A percentile compares a stretch with the other conserved stretches of the same genome.
These are phyloP conservation scores for Coix lacrymajobi DNA, from an alignment of 176 grass and related monocot genomes.

Conservation along the genomic window DNA sequence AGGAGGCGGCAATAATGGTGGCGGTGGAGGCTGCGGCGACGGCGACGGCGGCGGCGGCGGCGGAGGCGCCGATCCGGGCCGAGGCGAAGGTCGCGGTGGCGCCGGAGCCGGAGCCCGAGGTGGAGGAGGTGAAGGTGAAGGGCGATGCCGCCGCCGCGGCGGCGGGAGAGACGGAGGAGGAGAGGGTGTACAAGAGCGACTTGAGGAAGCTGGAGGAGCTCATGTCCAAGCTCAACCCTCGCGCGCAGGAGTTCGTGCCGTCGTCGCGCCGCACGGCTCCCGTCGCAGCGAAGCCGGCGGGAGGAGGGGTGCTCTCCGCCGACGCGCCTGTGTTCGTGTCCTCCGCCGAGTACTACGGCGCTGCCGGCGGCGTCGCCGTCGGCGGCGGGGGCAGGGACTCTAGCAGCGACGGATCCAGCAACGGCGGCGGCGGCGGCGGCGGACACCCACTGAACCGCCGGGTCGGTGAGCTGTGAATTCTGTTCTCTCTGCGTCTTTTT, in stretches of 20 bases:
- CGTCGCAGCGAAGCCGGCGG: background rate
- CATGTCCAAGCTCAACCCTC: conserved; percentile 89
- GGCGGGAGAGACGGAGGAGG: conserved; percentile 36
- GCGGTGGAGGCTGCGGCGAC: conserved; percentile 28
- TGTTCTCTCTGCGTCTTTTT: background rate
- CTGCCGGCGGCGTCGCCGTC: background rate
- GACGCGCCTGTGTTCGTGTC: conserved; percentile 83
- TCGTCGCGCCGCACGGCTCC: conserved; percentile 34
- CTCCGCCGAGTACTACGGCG: conserved; percentile 28
- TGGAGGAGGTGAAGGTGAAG: background rate
- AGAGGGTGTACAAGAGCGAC: conserved; percentile 77
- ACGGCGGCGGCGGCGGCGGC: conserved; percentile 12
- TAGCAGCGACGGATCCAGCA: conserved; percentile 77
- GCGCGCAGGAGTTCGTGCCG: conserved; percentile 90
- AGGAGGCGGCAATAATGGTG: conserved; percentile 39
- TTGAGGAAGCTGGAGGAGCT: conserved; percentile 85
- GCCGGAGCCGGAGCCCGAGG: background rate
- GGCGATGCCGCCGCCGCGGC: conserved; percentile 1
- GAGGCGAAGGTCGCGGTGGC: conserved; percentile 6
- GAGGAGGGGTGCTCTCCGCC: conserved; percentile 53
- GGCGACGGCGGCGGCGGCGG: conserved; percentile 9
- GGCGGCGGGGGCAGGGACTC: conserved; percentile 53
- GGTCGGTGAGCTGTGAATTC: conserved; percentile 34
- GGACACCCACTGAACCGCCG: conserved; percentile 41
- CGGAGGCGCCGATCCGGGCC: conserved; percentile 28